Conservation (phyloP, 306 rosid species). For the Vigna hirtella region DNA sequence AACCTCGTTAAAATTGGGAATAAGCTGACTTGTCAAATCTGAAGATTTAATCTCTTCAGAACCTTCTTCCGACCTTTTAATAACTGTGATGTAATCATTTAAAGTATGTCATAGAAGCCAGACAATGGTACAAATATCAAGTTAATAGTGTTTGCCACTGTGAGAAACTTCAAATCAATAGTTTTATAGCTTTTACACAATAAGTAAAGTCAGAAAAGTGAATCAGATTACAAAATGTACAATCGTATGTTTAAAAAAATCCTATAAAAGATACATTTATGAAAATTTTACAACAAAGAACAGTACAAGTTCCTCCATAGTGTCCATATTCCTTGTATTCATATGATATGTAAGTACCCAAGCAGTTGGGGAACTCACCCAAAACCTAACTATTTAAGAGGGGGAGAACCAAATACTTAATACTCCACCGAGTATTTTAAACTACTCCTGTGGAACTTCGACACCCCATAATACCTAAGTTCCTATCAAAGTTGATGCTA, state of each 20-base stretch:
- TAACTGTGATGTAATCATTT: slow-evolving; percentile 54
- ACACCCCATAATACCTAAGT: too few relatives aligned
- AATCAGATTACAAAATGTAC: slow-evolving; percentile 17
- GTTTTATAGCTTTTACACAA: background rate
- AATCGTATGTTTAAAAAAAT: background rate
- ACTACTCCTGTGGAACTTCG: too few relatives aligned
- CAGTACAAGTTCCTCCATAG: background rate
- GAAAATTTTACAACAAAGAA: background rate
- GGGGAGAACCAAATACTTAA: too few relatives aligned
- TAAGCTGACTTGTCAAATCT: slow-evolving; percentile 50
- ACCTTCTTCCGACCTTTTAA: slow-evolving; percentile 52
- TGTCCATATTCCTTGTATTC: background rate
- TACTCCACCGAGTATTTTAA: too few relatives aligned
- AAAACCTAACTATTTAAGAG: too few relatives aligned
- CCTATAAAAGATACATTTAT: background rate
- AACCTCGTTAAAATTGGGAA: slow-evolving; percentile 72
- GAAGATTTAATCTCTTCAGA: slow-evolving; percentile 59
- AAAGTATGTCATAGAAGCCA: slow-evolving; percentile 39
- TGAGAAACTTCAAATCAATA: slow-evolving; percentile 7
- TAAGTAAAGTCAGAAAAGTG: background rate
- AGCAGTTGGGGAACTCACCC: too few relatives aligned
- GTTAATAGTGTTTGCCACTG: slow-evolving; percentile 9
- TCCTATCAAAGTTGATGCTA: background rate
- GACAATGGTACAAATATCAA: slow-evolving; percentile 29
- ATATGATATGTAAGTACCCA: too few relatives aligned